A percentile compares a stretch with the other conserved stretches of the same genome.
Conservation (phyloP, 257 asterid genomes). For the Salvia miltiorrhiza region DNA sequence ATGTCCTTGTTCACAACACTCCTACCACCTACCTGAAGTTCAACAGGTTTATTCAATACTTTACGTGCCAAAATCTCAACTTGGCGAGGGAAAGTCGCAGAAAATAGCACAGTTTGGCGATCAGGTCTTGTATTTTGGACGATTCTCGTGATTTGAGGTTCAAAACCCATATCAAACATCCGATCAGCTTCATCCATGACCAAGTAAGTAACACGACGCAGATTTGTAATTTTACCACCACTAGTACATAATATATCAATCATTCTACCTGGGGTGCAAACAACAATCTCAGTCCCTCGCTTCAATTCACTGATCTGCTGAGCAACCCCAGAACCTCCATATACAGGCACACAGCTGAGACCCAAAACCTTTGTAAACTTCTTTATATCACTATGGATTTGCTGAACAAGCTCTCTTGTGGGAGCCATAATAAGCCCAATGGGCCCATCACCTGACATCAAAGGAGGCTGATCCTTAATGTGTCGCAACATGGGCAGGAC, state of each 20-base stretch:
- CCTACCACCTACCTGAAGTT: slow-evolving; percentile 90
- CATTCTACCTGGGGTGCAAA: slow-evolving; percentile 95
- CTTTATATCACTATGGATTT: slow-evolving; percentile 75
- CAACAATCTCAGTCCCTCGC: slow-evolving; percentile 90
- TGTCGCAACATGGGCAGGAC: slow-evolving; percentile 94
- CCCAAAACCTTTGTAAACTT: slow-evolving; percentile 72
- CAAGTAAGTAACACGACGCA: slow-evolving; percentile 86
- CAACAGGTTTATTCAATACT: slow-evolving; percentile 81
- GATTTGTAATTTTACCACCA: slow-evolving; percentile 80
- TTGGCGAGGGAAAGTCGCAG: slow-evolving; percentile 95
- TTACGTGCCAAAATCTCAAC: slow-evolving; percentile 87
- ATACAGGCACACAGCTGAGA: slow-evolving; percentile 78
- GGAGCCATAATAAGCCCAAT: slow-evolving; percentile 94
- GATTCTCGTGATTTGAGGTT: slow-evolving; percentile 87
- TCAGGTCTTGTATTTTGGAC: slow-evolving; percentile 87
- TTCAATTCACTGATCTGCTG: slow-evolving; percentile 89
- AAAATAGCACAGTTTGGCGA: slow-evolving; percentile 86
- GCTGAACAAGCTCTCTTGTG: slow-evolving; percentile 92
- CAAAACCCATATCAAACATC: slow-evolving; percentile 97
- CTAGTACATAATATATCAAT: slow-evolving; percentile 90
- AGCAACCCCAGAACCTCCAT: slow-evolving; percentile 95
- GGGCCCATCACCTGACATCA: slow-evolving; percentile 89
- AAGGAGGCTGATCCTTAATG: slow-evolving; percentile 81
- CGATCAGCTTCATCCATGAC: slow-evolving; percentile 97
- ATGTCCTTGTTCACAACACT: slow-evolving; percentile 96